Base-by-base conservation (phyloP, 73 alveolate genomes). In the Uronychia binucleata region DNA sequence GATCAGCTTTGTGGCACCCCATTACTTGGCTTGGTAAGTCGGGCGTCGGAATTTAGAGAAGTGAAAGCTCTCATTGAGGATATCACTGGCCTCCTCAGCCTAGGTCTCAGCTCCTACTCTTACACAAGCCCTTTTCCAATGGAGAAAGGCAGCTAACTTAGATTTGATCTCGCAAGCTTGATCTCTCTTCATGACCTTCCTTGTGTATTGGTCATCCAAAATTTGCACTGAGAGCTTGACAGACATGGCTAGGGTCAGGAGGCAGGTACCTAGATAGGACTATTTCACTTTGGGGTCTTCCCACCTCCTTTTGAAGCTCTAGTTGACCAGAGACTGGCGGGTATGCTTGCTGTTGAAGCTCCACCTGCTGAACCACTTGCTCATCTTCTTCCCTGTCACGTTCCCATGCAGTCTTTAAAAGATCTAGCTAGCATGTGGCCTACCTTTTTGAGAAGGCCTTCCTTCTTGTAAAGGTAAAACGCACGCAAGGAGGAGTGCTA, bases 361-460 rank as follows among this genome's bases (percentile, higher is more conserved):
- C 67, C 67, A 46, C 67, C 67, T 46, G 19, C 67, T 46, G 67
- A 46, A 46, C 67, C 67, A 46, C 19, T 46, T 46, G 67, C 67
- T 46, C 67, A 46, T 46, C 19, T 19, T 46, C 19, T 46, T 46
- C 67, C 67, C 67, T 19, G 19, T 46, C 19, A 46, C 67, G n/a
- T 11, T 19, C 19, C 67, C 67, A 46, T 46, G 5, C n/a, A 46
- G 5, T 46, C 67, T 46, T 19, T 46, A 46, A 19, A 46, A 46
- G 5, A 46, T 19, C 67, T 46, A 46, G 19, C 19, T 46, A 46
- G 67, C 5, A 46, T 46, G 5, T 11, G 19, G 19, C n/a, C 5
- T 46, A 46, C 67, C 19, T 46, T 46, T 11, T 11, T 46, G 67
- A 46, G 67, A 46, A 46, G 67, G 5, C 67, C 67, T 46, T 46